A percentile compares a stretch with the other conserved stretches of the same genome.
Conservation (phyloP, 2,329 filamentous ascomycete genomes). For the Escovopsis sp. region DNA sequence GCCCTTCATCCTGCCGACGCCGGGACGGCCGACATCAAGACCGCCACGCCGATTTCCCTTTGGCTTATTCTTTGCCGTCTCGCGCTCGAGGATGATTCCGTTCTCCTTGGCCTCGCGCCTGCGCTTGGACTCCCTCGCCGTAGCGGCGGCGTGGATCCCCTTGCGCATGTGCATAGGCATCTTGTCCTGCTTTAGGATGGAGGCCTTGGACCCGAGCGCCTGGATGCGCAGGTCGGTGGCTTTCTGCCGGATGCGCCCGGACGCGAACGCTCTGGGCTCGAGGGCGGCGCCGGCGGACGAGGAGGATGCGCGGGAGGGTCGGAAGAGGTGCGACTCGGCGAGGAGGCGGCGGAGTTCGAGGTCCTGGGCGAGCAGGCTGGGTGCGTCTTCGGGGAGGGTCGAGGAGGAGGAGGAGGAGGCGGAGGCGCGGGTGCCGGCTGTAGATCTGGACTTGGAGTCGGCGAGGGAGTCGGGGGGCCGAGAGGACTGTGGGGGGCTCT, state of each 20-base stretch:
- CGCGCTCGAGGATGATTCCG: slow-evolving; percentile 69
- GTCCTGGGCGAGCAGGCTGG: slow-evolving; percentile 73
- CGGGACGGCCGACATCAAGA: slow-evolving; percentile 54
- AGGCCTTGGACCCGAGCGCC: slow-evolving; percentile 62
- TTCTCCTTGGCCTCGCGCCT: slow-evolving; percentile 75
- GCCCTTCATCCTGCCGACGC: slow-evolving; percentile 64
- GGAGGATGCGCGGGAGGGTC: slow-evolving; percentile 32
- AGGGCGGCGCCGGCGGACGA: slow-evolving; percentile 24
- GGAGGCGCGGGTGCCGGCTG: slow-evolving; percentile 10
- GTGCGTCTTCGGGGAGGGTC: slow-evolving; percentile 40
- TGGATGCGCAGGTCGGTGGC: slow-evolving; percentile 75
- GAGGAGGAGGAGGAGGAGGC: slow-evolving; percentile 15
- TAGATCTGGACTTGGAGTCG: slow-evolving; percentile 8
- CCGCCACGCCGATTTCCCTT: slow-evolving; percentile 25
- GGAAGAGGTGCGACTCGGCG: slow-evolving; percentile 77
- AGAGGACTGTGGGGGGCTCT: slow-evolving; percentile 28
- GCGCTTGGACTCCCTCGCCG: slow-evolving; percentile 51
- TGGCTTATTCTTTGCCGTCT: slow-evolving; percentile 24
- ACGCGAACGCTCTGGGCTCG: slow-evolving; percentile 28
- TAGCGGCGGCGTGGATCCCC: slow-evolving; percentile 62
- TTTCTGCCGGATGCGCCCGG: slow-evolving; percentile 62
- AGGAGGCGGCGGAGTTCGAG: slow-evolving; percentile 83
- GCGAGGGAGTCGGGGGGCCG: slow-evolving; percentile 28
- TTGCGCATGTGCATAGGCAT: slow-evolving; percentile 83
- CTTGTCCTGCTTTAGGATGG: slow-evolving; percentile 61